Evolutionary conservation across 1,139 yeast species (phyloP), one percentile per base, ranked within the genome.

Genomic region (Candida smagusa): DNA sequence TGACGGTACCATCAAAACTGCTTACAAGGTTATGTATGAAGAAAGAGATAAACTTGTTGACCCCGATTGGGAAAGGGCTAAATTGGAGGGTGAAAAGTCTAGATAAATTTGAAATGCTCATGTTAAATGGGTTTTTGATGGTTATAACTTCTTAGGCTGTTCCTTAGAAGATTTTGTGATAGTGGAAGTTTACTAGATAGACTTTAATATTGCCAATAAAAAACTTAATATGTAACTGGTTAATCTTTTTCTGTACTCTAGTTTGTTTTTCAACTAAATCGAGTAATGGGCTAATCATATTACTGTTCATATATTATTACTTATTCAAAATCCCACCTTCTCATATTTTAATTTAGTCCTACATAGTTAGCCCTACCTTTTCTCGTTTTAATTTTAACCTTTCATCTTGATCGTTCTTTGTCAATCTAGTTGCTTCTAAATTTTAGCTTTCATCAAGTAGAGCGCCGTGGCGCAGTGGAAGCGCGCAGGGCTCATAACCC

Each of bases 401-500:
- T n/a, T n/a, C n/a, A n/a, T n/a, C n/a, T n/a, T n/a, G n/a, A n/a
- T n/a, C n/a, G n/a, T n/a, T n/a, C n/a, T n/a, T n/a, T n/a, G n/a
- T n/a, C n/a, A n/a, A n/a, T n/a, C n/a, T n/a, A n/a, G n/a, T n/a
- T n/a, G n/a, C n/a, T n/a, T n/a, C n/a, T n/a, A 13, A 21, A 29
- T n/a, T 9, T 24, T 9, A 7, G 8, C n/a, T n/a, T 22, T 8
- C 19, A 22, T 11, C 35, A 11, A 25, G 30, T 26, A 12, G 28
- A 69, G 86, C 87, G 85, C 81, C 79, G 88, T 85, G 94, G 92
- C 95, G 95, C 95, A 86, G 95, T 79, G 95, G 95, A 84, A 86
- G 95, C 95, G 95, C 94, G 95, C 95, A 84, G 95, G 94, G 94
- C 94, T 84, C 94, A 87, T 88, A 88, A 88, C 96, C 96, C 96